A percentile compares a stretch with the other conserved stretches of the same genome.
phyloP scores from a whole-genome alignment of 148 eudicot species.

The Heliosperma pusillum region DNA sequence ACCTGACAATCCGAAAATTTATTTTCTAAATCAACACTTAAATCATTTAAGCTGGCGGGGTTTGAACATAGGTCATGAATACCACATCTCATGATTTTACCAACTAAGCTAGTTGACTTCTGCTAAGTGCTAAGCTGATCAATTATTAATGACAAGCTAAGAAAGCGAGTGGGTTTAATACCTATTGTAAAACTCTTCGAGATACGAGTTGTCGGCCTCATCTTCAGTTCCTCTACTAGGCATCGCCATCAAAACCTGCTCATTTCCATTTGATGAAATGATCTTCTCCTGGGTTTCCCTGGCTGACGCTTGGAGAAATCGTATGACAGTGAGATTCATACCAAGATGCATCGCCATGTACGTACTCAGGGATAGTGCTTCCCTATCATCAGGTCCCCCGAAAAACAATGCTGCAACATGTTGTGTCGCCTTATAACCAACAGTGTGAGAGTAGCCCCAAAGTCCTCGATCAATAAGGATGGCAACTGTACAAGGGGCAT shows the following conservation, averaged over 20 bases:
- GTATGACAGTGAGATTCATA: slow-evolving; percentile 60
- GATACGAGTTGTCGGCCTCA: slow-evolving; percentile 57
- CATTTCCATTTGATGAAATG: slow-evolving; percentile 47
- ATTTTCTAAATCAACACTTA: no score
- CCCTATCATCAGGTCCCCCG: slow-evolving; percentile 95
- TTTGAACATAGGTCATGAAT: no score
- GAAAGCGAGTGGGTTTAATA: no score
- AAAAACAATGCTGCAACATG: slow-evolving; percentile 78
- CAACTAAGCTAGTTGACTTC: no score
- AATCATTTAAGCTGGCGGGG: no score
- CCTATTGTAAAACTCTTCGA: slow-evolving; percentile 81
- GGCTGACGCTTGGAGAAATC: slow-evolving; percentile 48
- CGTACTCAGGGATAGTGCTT: slow-evolving; percentile 74
- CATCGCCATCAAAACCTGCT: slow-evolving; percentile 71
- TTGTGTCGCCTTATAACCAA: slow-evolving; percentile 45
- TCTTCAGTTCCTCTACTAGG: slow-evolving; percentile 51
- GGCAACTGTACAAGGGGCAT: slow-evolving; percentile 78
- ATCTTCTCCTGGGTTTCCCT: slow-evolving; percentile 35
- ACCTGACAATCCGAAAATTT: slow-evolving; percentile 40
- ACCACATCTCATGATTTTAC: no score
- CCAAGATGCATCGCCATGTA: slow-evolving; percentile 64
- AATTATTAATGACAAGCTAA: no score
- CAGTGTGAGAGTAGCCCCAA: slow-evolving; percentile 30
- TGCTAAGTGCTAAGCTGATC: no score
- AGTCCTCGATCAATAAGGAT: slow-evolving; percentile 77